Conservation (phyloP, 169 alveolate genomes). For the Plasmodium vivax region DNA sequence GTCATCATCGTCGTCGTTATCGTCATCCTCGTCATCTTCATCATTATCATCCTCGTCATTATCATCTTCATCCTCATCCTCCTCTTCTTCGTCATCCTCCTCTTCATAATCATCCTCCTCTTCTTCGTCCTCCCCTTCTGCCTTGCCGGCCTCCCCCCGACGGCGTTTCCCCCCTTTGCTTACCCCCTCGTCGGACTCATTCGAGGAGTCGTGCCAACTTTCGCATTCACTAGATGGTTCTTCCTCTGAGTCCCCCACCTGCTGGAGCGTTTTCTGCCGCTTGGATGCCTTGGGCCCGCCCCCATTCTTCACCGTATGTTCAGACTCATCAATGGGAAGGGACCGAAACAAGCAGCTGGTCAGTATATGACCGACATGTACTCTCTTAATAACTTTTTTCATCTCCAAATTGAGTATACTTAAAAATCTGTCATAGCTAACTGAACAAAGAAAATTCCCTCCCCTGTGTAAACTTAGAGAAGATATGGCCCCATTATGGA, state of each 20-base stretch:
- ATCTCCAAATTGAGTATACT: constrained; percentile 43
- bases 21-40: background rate
- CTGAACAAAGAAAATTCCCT: constrained; percentile 76
- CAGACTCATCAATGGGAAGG: constrained; percentile 2
- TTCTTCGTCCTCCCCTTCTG: background rate
- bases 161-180: background rate
- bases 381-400: constrained; percentile 16
- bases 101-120: background rate
- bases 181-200: background rate
- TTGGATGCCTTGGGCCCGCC: background rate
- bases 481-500: constrained; percentile 73
- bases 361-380: constrained; percentile 52
- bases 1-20: background rate
- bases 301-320: background rate
- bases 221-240: constrained; percentile 10
- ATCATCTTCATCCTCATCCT: background rate
- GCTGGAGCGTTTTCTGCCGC: background rate
- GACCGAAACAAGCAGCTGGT: constrained; percentile 54
- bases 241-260: constrained; percentile 11
- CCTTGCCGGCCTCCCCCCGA: background rate
- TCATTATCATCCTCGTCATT: background rate
- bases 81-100: constrained; percentile 11
- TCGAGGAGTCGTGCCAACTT: background rate
- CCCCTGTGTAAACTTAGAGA: constrained; percentile 77
- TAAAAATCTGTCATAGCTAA: constrained; percentile 75